Evolutionary conservation across 148 eudicot species (phyloP), one percentile per base, ranked within the genome.

Genomic region (Spergularia bocconei): DNA sequence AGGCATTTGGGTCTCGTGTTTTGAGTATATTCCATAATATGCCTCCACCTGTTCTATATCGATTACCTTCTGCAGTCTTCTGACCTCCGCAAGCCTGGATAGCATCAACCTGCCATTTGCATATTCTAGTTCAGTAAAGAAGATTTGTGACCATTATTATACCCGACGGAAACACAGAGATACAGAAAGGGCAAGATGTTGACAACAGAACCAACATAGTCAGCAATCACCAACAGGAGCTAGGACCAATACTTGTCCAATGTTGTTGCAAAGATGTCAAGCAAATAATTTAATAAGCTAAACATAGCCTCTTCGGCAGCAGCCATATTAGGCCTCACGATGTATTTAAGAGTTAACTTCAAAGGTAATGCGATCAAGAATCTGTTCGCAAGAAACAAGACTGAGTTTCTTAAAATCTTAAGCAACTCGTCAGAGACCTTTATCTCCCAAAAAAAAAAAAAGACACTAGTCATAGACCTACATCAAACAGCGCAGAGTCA

Each of bases 1-100:
- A 94, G 23, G 93, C 91, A 88, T 89, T 88, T 41, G 91, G 90
- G 64, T 94, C 98, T 14, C 91, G 84, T 70, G 77, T 71, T 86
- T 90, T 91, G 23, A 94, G 87, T 65, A 95, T 84, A 68, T 82
- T 88, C 97, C 98, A 94, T 68, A 94, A 78, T 72, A 94, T 79
- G 51, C 96, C 97, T 58, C 97, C 96, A 78, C 93, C 96, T 23
- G 64, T 77, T 70, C 96, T 84, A 54, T 47, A 79, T 57, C 97
- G 92, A 33, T 77, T 75, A 14, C 93, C 98, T 81, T 85, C 87
- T 72, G 82, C 83, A 72, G 91, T 90, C 85, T 85, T 92, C 83
- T 94, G 98, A 66, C 96, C 98, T 64, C 96, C 97, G 81, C 97
- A 94, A 72, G 93, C 88, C 78, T 90, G 96, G 82, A 92, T 87